Evolutionary conservation across 305 asterid genomes (phyloP).

Genomic region (Fraxinus xanthoxyloides): DNA sequence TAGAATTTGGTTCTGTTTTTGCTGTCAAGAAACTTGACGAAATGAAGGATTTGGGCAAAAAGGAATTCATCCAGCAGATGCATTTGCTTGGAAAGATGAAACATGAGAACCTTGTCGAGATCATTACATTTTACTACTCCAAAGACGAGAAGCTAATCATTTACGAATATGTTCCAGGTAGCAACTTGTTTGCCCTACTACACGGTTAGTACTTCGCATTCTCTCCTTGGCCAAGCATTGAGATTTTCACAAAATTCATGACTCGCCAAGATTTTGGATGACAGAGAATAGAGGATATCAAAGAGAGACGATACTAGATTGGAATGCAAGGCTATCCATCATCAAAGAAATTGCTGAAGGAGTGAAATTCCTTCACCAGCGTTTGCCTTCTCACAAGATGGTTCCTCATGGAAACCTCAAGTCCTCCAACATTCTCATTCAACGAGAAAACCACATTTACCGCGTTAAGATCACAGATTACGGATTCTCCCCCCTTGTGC

Average conservation of each 20-base stretch:
- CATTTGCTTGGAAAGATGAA: slow-evolving; percentile 46
- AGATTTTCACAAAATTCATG: background rate
- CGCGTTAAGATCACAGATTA: slow-evolving; percentile 57
- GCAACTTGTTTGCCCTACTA: slow-evolving; percentile 47
- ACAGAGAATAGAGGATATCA: slow-evolving; percentile 52
- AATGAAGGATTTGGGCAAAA: slow-evolving; percentile 34
- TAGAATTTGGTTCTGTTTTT: slow-evolving; percentile 54
- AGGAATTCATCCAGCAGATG: slow-evolving; percentile 57
- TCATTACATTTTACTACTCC: slow-evolving; percentile 55
- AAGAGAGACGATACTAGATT: slow-evolving; percentile 34
- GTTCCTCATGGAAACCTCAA: slow-evolving; percentile 63
- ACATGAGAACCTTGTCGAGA: slow-evolving; percentile 49
- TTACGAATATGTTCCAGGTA: slow-evolving; percentile 43
- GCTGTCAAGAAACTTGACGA: slow-evolving; percentile 63
- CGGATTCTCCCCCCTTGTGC: slow-evolving; percentile 47
- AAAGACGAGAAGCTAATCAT: slow-evolving; percentile 65
- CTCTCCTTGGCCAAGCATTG: background rate
- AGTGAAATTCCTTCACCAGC: slow-evolving; percentile 42
- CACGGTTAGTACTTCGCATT: slow-evolving; percentile 43
- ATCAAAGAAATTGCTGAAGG: slow-evolving; percentile 55
- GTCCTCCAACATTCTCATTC: slow-evolving; percentile 51
- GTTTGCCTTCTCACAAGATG: slow-evolving; percentile 37
- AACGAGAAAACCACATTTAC: background rate
- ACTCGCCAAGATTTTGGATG: background rate
- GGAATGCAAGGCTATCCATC: slow-evolving; percentile 53